These are phyloP conservation scores for Symbiodinium natans DNA, from an alignment of 73 alveolate genomes.

Conservation along the genomic window DNA sequence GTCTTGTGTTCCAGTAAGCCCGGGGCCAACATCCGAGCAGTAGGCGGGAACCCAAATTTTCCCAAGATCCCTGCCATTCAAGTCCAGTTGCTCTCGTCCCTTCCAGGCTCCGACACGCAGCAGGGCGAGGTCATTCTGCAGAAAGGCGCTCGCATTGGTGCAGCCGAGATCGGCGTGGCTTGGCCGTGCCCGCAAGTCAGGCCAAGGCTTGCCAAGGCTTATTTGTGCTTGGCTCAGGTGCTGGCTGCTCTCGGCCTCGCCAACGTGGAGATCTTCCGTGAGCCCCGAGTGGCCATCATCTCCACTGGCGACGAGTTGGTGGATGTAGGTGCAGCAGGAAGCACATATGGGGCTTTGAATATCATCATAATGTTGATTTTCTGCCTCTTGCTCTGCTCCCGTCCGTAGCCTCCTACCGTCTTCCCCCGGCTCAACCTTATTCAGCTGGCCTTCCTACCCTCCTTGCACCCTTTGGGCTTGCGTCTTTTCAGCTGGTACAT, in stretches of 20 bases:
- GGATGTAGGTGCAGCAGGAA: constrained; percentile 70
- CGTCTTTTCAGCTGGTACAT: too few species aligned
- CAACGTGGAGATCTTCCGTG: constrained; percentile 68
- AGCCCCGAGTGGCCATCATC: constrained; percentile 95
- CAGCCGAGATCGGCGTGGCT: constrained; percentile 45
- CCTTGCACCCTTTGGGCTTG: too few species aligned
- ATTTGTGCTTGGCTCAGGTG: neutral
- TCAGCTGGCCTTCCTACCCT: too few species aligned
- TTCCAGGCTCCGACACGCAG: neutral
- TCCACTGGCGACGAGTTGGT: constrained; percentile 97
- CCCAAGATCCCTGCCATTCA: too few species aligned
- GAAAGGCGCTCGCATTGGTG: constrained; percentile 6
- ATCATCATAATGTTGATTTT: too few species aligned
- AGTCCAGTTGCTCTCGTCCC: neutral
- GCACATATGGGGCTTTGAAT: too few species aligned
- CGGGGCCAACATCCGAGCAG: constrained; percentile 72
- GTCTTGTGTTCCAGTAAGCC: constrained; percentile 45
- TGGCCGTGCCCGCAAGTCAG: too few species aligned
- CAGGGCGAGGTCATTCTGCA: constrained; percentile 64
- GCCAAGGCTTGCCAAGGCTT: too few species aligned
- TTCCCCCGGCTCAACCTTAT: too few species aligned
- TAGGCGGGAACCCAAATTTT: constrained; percentile 45
- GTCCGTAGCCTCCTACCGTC: too few species aligned
- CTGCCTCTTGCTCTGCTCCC: neutral
- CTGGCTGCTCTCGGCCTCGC: constrained; percentile 95